Evolutionary conservation across 2,329 filamentous ascomycete species (phyloP), one percentile per base, ranked within the genome.

Genomic region (Colletotrichum scovillei): DNA sequence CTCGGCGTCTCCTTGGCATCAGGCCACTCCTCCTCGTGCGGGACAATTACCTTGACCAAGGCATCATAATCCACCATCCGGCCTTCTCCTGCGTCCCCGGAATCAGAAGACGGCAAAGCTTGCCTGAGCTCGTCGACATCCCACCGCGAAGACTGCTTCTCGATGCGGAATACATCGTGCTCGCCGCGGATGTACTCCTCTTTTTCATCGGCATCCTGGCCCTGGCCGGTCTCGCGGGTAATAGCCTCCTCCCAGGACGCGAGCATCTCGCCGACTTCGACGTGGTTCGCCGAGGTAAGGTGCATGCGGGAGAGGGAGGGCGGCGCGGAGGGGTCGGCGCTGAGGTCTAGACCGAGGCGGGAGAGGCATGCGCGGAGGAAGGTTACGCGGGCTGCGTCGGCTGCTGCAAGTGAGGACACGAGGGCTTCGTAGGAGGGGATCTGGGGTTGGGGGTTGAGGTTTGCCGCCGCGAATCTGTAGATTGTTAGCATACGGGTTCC

Each of bases 221-320:
- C 90, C 28, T 63, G 46, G 1, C 89, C 90, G 19, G 16, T 19
- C 52, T 92, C 88, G 32, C 85, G 88, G 68, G 89, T 89, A 75
- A 95, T 90, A 73, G 93, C 89, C 53, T 94, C 91, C 73, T 90
- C 86, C 87, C 91, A 91, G 2, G 88, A 88, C 66, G 88, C 85
- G 28, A 97, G 82, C 32, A 97, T 84, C 76, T 93, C 89, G 56
- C 89, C 86, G n/a, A 95, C 90, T 53, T 92, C 90, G 77, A 86
- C 83, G 60, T 90, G 87, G 76, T 91, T 85, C 63, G 91, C 82
- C 72, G 94, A 92, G 55, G 95, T 96, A 65, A 98, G 87, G 83
- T 98, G 94, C 62, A 98, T 86, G 76, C 88, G 90, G 75, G 96
- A 97, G 49, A 98, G 90, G 72, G 93, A 93, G 14, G 95, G 95